Conservation (phyloP, 805 yeast genomes). For the Tetrapisispora taiwanensis region DNA sequence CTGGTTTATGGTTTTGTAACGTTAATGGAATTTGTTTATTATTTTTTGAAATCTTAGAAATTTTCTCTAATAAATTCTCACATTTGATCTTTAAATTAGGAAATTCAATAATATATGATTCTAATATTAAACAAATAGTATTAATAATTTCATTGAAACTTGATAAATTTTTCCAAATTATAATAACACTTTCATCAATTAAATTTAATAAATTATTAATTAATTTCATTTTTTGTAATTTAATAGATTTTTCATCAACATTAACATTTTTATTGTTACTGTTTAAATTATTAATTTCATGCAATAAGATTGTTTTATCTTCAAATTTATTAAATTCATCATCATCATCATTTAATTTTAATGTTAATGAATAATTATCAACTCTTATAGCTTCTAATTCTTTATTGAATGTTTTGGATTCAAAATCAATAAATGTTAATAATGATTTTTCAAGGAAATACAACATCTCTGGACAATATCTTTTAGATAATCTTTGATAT, state of each 20-base stretch:
- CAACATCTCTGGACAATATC: slow-evolving; percentile 72
- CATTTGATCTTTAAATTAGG: slow-evolving; percentile 17
- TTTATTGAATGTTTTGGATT: not conserved
- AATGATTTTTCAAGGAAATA: slow-evolving; percentile 47
- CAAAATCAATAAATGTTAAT: slow-evolving; percentile 28
- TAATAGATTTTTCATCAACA: slow-evolving; percentile 24
- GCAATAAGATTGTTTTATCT: slow-evolving; percentile 11
- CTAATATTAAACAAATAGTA: slow-evolving; percentile 38
- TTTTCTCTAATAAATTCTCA: slow-evolving; percentile 27
- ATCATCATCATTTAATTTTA: slow-evolving; percentile 14
- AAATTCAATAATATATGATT: slow-evolving; percentile 32
- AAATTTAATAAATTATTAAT: slow-evolving; percentile 24
- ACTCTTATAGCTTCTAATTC: slow-evolving; percentile 9
- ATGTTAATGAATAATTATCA: slow-evolving; percentile 12
- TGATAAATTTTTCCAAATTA: slow-evolving; percentile 51
- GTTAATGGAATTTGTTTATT: slow-evolving; percentile 58
- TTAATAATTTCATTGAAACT: slow-evolving; percentile 50
- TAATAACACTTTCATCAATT: slow-evolving; percentile 25
- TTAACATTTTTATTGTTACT: not conserved
- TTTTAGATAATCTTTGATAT: slow-evolving; percentile 72
- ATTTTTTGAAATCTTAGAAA: slow-evolving; percentile 41
- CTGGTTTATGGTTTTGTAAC: slow-evolving; percentile 73
- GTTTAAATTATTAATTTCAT: slow-evolving; percentile 25
- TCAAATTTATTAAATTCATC: slow-evolving; percentile 6
- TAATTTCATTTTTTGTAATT: not conserved